These are phyloP conservation scores for Plantago ovata DNA, from an alignment of 257 asterid genomes.

Conservation along the genomic window DNA sequence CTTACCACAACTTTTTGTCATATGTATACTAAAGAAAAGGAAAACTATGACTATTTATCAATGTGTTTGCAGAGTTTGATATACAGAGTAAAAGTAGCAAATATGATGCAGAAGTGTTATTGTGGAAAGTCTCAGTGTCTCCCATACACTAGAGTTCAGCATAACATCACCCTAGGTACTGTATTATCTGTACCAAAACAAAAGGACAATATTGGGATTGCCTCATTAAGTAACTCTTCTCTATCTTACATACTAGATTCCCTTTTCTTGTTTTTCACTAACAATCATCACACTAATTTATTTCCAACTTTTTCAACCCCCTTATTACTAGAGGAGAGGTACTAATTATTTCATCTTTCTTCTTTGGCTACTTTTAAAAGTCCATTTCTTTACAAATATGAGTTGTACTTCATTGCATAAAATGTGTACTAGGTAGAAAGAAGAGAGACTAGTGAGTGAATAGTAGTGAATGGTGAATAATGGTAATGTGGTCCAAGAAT, in stretches of 20 bases:
- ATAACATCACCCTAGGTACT: background rate
- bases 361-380: too few species aligned
- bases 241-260: too few species aligned
- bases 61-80: constrained; percentile 4
- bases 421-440: background rate
- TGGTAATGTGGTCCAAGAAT: constrained; percentile 37
- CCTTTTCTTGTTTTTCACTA: too few species aligned
- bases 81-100: constrained; percentile 17
- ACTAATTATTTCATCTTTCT: too few species aligned
- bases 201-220: constrained; percentile 14
- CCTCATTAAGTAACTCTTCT: too few species aligned
- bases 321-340: too few species aligned
- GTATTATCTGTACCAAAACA: constrained; percentile 4
- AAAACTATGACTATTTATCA: background rate
- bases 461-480: too few species aligned
- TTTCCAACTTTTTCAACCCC: too few species aligned
- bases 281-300: too few species aligned
- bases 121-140: constrained; percentile 6
- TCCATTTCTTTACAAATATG: constrained; percentile 8
- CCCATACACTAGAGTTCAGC: background rate
- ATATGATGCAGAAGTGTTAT: constrained; percentile 5
- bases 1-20: constrained; percentile 1
- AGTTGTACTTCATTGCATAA: background rate
- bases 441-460: constrained; percentile 2
- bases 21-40: background rate